Evolutionary conservation across 2,329 filamentous ascomycete genomes (phyloP).

Genomic region (Lachnellula occidentalis): DNA sequence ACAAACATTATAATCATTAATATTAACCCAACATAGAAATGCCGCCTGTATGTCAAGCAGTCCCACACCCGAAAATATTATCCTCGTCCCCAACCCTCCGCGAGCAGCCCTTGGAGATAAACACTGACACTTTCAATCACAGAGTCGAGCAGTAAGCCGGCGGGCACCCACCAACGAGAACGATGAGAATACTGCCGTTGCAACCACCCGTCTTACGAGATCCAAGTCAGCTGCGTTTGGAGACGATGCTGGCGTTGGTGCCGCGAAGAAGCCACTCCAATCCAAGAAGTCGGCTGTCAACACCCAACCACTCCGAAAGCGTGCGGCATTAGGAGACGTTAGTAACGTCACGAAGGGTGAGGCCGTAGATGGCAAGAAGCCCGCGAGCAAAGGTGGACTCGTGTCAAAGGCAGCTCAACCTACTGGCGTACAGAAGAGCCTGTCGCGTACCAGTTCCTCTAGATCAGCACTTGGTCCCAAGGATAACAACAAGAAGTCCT

Average conservation of each 20-base stretch:
- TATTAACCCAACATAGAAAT: constrained; percentile 33
- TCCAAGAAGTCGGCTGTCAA: constrained; percentile 60
- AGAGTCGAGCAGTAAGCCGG: constrained; percentile 64
- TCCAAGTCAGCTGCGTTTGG: constrained; percentile 75
- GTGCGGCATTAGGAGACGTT: constrained; percentile 84
- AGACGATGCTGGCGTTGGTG: constrained; percentile 53
- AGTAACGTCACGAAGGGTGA: constrained; percentile 89
- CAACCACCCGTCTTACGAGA: constrained; percentile 79
- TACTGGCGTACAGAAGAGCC: constrained; percentile 71
- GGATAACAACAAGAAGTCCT: constrained; percentile 56
- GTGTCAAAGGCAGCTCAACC: constrained; percentile 77
- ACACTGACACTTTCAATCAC: constrained; percentile 36
- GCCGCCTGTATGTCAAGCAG: constrained; percentile 48
- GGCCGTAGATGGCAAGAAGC: constrained; percentile 69
- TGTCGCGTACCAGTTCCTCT: constrained; percentile 49
- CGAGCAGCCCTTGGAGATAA: background rate
- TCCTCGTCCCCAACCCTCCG: background rate
- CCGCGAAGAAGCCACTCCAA: constrained; percentile 59
- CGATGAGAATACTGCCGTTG: constrained; percentile 70
- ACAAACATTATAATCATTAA: constrained; percentile 31
- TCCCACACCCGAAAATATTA: background rate
- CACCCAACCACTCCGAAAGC: constrained; percentile 58
- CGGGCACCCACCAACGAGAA: constrained; percentile 86
- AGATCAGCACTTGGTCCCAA: constrained; percentile 62
- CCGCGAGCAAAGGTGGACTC: constrained; percentile 60